Evolutionary conservation across 169 alveolate genomes (phyloP), one percentile per base, ranked within the genome.

Genomic region (Cryptosporidium muris): DNA sequence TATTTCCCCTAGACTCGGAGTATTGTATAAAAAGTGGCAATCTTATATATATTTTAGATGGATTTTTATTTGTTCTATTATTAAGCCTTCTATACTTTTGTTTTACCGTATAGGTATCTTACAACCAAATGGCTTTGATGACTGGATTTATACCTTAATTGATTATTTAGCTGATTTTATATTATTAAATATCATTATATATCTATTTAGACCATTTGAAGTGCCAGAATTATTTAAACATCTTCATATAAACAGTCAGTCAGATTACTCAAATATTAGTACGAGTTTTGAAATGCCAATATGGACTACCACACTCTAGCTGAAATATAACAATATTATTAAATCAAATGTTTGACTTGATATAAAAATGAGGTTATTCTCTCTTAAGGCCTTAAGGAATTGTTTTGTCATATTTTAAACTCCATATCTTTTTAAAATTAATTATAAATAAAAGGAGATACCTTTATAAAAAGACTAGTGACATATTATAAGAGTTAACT

Each of bases 1-100:
- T 43, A 74, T 74, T 45, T 74, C 85, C 5, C 67, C 85, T 36
- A 74, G 85, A 45, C 68, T 74, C 45, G 85, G 85, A 42, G 60
- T 74, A 25, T 60, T 74, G 5, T 74, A 74, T 34, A 74, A 60
- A 54, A 74, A 58, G 40, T 74, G 68, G 85, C 49, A 45, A 42
- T 52, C 85, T 2, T 74, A 74, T 34, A 58, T 68, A 48, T 58
- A 42, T 34, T 74, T 74, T 58, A 74, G 60, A 48, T 74, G 85
- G 85, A 42, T 74, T 4, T 74, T 74, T 9, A 62, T 34, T 2
- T 4, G 54, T 60, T 74, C 60, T 60, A 74, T 74, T 56, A 16
- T 53, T 4, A 74, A 74, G 16, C 85, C 85, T 0, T 56, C 85
- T 25, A 43, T 74, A 2, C 51, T 74, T 12, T 74, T 74, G 16